phyloP scores from a whole-genome alignment of 768 basidiomycete species.

The Xanthoconium purpureum region DNA sequence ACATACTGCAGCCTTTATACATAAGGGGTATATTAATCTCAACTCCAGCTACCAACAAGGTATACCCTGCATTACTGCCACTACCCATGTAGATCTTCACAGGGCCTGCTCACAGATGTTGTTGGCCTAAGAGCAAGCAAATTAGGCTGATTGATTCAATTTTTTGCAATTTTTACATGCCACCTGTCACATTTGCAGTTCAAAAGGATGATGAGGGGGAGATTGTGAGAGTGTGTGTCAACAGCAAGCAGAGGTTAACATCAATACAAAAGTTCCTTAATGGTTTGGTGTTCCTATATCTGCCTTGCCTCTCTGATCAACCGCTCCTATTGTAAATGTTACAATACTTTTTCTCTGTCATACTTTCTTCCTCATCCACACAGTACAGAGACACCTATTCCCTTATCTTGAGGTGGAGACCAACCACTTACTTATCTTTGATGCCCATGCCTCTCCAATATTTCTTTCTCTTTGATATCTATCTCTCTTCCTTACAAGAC shows the following conservation, averaged over 20 bases:
- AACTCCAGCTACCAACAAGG: conserved; percentile 74
- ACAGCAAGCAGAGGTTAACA: conserved; percentile 53
- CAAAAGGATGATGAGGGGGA: conserved; percentile 41
- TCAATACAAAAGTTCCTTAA: conserved; percentile 48
- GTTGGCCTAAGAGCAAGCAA: conserved; percentile 77
- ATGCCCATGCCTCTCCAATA: no score
- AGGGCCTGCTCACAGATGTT: conserved; percentile 45
- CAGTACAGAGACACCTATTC: no score
- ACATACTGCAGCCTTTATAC: conserved; percentile 50
- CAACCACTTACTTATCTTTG: no score
- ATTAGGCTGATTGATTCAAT: conserved; percentile 50
- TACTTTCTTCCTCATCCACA: no score
- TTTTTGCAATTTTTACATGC: conserved; percentile 53
- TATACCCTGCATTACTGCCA: conserved; percentile 21
- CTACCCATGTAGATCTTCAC: background rate
- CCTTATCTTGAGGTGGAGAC: no score
- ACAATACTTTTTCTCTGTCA: no score
- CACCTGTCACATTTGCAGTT: conserved; percentile 48
- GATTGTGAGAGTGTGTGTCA: conserved; percentile 43
- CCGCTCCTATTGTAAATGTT: no score
- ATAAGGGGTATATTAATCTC: conserved; percentile 67
- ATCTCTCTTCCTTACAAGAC: no score
- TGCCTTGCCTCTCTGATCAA: conserved; percentile 2
- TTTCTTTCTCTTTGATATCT: no score
- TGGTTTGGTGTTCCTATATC: conserved; percentile 34